Conservation (phyloP, 495 filamentous ascomycete species). For the Aspergillus panamensis region DNA sequence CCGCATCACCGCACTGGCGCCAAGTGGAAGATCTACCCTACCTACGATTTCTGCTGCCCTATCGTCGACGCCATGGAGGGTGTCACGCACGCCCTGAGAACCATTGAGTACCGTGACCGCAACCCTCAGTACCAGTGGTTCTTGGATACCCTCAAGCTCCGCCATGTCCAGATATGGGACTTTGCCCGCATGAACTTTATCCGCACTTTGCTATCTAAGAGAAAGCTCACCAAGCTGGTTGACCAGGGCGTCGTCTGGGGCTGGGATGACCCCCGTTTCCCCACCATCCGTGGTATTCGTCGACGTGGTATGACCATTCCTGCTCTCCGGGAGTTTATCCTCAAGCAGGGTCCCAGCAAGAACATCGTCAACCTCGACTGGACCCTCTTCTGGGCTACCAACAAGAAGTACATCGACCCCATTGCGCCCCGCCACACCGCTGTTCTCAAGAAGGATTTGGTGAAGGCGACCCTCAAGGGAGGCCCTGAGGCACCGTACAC, state of each 20-base stretch:
- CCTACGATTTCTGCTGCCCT: conserved; percentile 92
- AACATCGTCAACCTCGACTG: conserved; percentile 91
- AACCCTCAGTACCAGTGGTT: conserved; percentile 99
- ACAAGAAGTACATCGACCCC: conserved; percentile 94
- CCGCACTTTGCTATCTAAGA: conserved; percentile 84
- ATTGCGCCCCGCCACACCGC: conserved; percentile 82
- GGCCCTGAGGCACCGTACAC: conserved; percentile 59
- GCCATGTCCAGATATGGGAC: conserved; percentile 93
- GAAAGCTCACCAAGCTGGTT: conserved; percentile 92
- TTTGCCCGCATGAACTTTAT: conserved; percentile 97
- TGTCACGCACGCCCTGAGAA: conserved; percentile 90
- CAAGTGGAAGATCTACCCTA: conserved; percentile 94
- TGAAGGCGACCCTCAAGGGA: conserved; percentile 66
- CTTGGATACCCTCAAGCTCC: conserved; percentile 76
- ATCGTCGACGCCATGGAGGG: conserved; percentile 88
- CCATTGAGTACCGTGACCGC: conserved; percentile 95
- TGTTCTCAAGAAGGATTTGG: conserved; percentile 61
- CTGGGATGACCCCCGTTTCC: conserved; percentile 95
- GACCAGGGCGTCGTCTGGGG: conserved; percentile 82
- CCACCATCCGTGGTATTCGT: conserved; percentile 83
- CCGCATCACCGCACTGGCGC: conserved; percentile 85
- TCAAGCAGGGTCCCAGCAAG: conserved; percentile 85
- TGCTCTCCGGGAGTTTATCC: conserved; percentile 85
- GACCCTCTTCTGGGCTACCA: conserved; percentile 87
- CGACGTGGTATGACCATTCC: conserved; percentile 88